Conservation (phyloP, 2,329 filamentous ascomycete species). For the Microsporum canis region DNA sequence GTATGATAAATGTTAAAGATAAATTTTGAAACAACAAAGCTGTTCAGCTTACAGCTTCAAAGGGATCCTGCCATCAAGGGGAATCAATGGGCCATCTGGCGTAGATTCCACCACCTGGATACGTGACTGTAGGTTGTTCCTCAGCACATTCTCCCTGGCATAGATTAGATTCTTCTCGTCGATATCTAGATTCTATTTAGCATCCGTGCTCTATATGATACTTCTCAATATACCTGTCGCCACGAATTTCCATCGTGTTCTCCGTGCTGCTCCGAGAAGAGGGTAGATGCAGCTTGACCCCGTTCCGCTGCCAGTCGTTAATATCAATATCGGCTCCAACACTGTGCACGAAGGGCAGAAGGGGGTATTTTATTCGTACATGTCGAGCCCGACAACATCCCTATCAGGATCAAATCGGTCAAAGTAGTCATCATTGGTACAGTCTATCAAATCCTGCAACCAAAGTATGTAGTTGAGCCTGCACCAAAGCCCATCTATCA, state of each 20-base stretch:
- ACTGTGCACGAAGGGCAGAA: not conserved
- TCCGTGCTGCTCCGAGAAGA: conserved; percentile 60
- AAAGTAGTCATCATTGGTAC: conserved; percentile 40
- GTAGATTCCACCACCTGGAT: conserved; percentile 53
- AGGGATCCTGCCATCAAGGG: conserved; percentile 41
- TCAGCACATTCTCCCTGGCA: conserved; percentile 54
- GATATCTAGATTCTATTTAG: conserved; percentile 45
- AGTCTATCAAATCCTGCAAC: conserved; percentile 72
- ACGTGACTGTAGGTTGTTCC: conserved; percentile 53
- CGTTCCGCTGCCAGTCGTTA: conserved; percentile 48
- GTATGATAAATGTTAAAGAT: conserved; percentile 2
- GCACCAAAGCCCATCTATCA: conserved; percentile 23
- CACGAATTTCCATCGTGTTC: conserved; percentile 59
- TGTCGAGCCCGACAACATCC: conserved; percentile 61
- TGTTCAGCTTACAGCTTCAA: conserved; percentile 17
- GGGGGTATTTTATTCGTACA: conserved; percentile 35
- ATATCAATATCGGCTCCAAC: not conserved
- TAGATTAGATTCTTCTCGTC: conserved; percentile 57
- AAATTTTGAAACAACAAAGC: not conserved
- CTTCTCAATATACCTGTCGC: conserved; percentile 46
- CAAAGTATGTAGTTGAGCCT: conserved; percentile 85
- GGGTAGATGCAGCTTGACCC: conserved; percentile 89
- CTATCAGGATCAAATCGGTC: conserved; percentile 44
- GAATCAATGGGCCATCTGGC: conserved; percentile 48
- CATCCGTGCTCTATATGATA: conserved; percentile 12